Conservation (phyloP, 345 rosid species). For the Gossypium bickii region DNA sequence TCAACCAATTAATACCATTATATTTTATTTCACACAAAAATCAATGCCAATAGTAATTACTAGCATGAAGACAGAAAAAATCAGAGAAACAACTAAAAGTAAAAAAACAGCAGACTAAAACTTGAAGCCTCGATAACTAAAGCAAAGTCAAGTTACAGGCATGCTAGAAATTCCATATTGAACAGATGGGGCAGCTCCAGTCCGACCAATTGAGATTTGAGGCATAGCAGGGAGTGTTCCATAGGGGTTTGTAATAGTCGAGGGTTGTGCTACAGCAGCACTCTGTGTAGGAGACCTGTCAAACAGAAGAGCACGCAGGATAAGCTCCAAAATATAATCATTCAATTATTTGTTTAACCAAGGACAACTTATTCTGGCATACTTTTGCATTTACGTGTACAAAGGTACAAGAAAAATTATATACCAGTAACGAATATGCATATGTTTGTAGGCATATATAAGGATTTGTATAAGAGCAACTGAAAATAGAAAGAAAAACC, state of each 20-base stretch:
- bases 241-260: constrained; percentile 62
- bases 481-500: background rate
- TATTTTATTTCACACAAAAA: constrained; percentile 1
- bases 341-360: background rate
- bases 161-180: constrained; percentile 28
- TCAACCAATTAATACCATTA: background rate
- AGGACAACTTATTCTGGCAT: background rate
- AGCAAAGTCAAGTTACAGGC: constrained; percentile 12
- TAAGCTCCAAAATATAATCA: background rate
- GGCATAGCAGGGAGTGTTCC: constrained; percentile 93
- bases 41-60: background rate
- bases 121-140: background rate
- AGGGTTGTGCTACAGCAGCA: constrained; percentile 47
- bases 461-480: background rate
- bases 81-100: background rate
- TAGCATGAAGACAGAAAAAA: background rate
- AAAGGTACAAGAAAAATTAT: background rate
- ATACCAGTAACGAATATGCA: background rate
- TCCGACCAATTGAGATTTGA: constrained; percentile 73
- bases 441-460: background rate
- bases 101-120: background rate
- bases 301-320: constrained; percentile 4
- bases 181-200: constrained; percentile 65
- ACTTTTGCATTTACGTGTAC: background rate
- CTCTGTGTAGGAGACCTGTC: constrained; percentile 50